A percentile compares a stretch with the other conserved stretches of the same genome.
Evolutionary conservation across 139 green algal genomes (phyloP).

Genomic region (Picochlorum sp.): DNA sequence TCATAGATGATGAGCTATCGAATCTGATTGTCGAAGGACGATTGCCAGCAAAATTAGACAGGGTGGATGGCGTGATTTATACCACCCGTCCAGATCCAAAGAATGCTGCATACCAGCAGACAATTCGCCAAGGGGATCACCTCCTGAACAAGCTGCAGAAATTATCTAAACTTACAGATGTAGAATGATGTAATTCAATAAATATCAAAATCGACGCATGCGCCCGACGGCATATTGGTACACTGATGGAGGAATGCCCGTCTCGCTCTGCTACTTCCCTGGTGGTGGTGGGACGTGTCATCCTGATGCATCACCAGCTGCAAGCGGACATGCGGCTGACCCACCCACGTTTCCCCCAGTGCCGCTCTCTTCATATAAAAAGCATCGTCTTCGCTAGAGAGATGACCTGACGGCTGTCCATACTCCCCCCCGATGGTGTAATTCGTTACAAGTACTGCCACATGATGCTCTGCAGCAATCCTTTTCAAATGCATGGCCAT

Average conservation of each 20-base stretch:
- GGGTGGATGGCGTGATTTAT: constrained; percentile 80
- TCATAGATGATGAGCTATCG: constrained; percentile 68
- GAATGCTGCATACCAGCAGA: constrained; percentile 82
- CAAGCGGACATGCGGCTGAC: constrained; percentile 12
- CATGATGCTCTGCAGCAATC: not conserved
- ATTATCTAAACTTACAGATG: constrained; percentile 86
- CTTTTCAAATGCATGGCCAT: constrained; percentile 1
- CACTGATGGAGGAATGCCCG: constrained; percentile 7
- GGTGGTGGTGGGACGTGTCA: not conserved
- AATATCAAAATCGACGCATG: not conserved
- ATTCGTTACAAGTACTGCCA: constrained; percentile 24
- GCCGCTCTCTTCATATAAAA: constrained; percentile 13
- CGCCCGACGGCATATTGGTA: constrained; percentile 1
- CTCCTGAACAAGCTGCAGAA: constrained; percentile 95
- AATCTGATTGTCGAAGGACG: constrained; percentile 89
- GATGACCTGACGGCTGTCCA: not conserved
- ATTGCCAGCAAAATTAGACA: constrained; percentile 94
- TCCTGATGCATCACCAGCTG: not conserved
- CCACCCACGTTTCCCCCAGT: constrained; percentile 27
- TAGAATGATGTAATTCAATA: constrained; percentile 43
- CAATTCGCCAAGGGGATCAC: constrained; percentile 87
- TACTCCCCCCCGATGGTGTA: constrained; percentile 17
- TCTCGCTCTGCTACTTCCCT: not conserved
- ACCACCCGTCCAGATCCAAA: constrained; percentile 89
- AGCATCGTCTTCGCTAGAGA: constrained; percentile 5